Conservation (phyloP, 257 asterid species). For the Solanum lignicaule region DNA sequence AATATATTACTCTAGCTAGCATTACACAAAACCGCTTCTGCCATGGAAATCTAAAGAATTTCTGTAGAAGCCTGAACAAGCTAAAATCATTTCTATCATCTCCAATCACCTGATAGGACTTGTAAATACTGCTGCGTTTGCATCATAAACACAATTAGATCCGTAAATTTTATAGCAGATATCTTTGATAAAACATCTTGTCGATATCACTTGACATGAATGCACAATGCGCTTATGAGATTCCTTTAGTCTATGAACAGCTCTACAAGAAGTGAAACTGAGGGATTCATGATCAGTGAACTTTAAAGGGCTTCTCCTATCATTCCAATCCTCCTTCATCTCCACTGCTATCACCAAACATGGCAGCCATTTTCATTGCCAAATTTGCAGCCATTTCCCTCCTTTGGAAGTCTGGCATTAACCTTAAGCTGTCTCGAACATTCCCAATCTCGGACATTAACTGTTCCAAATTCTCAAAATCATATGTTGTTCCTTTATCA, state of each 20-base stretch:
- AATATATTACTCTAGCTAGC: not conserved
- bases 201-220: not conserved
- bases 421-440: conserved; percentile 56
- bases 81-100: not conserved
- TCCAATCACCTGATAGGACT: not conserved
- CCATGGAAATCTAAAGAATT: not conserved
- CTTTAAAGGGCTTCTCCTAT: not conserved
- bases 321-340: conserved; percentile 49
- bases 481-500: conserved; percentile 41
- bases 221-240: not conserved
- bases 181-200: not conserved
- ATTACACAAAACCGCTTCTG: not conserved
- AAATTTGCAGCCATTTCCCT: conserved; percentile 93
- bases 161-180: not conserved
- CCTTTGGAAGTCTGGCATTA: conserved; percentile 94
- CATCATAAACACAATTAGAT: not conserved
- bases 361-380: conserved; percentile 89
- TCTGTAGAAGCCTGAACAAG: not conserved
- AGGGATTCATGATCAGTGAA: not conserved
- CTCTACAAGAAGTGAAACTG: not conserved
- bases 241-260: not conserved
- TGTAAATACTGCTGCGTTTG: not conserved
- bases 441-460: conserved; percentile 88
- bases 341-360: conserved; percentile 82
- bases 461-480: conserved; percentile 76